phyloP scores from a whole-genome alignment of 352 stramenopile species.

The Globisporangium apiculatum region DNA sequence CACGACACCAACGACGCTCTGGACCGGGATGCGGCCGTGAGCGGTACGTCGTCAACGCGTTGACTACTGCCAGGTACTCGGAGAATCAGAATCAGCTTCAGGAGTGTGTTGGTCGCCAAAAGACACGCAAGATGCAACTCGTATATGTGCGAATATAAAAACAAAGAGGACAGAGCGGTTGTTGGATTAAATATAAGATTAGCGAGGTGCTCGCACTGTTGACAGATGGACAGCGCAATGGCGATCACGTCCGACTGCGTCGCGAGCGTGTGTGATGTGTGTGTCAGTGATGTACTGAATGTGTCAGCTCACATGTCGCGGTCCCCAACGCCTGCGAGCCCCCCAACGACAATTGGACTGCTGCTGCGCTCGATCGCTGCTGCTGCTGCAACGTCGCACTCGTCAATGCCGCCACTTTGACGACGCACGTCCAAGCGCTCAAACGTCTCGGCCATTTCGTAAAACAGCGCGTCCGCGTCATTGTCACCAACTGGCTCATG shows the following conservation, averaged over 20 bases:
- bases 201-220: no score
- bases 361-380: neutral
- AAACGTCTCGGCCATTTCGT: slow-evolving; percentile 27
- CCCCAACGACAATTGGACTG: slow-evolving; percentile 2
- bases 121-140: neutral
- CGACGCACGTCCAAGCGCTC: slow-evolving; percentile 5
- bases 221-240: no score
- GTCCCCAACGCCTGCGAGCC: neutral
- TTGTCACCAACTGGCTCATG: neutral
- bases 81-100: no score
- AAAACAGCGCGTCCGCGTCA: slow-evolving; percentile 14
- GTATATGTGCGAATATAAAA: no score
- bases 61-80: no score
- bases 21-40: slow-evolving; percentile 25
- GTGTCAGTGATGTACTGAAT: neutral
- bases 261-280: no score
- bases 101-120: neutral
- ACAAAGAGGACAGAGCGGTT: no score
- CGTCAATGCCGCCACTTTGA: neutral
- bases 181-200: no score
- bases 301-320: neutral
- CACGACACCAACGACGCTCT: slow-evolving; percentile 45
- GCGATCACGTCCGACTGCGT: no score
- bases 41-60: no score
- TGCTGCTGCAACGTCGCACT: neutral